Percentiles rank a stretch among this genome's conserved stretches.
Conservation (phyloP, 306 rosid species). For the Fagus sylvatica region DNA sequence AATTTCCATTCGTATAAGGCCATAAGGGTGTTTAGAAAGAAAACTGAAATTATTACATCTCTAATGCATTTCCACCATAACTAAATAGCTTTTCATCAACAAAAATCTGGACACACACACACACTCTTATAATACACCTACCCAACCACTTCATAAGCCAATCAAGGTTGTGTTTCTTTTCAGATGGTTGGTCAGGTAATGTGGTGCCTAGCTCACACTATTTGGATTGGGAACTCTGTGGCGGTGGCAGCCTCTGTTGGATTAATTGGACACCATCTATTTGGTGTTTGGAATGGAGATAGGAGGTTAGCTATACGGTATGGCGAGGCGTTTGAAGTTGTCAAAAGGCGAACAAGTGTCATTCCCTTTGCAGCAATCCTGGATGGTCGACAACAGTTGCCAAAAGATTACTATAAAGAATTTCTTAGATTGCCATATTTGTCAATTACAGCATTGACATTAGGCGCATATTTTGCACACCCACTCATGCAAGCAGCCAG, state of each 20-base stretch:
- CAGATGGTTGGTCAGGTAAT: slow-evolving; percentile 95
- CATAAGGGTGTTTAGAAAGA: not conserved
- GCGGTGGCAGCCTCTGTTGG: slow-evolving; percentile 85
- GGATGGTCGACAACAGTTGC: slow-evolving; percentile 83
- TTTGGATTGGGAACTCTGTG: slow-evolving; percentile 92
- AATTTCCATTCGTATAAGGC: not conserved
- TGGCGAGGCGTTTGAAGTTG: slow-evolving; percentile 63
- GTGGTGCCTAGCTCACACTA: slow-evolving; percentile 92
- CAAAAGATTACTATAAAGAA: slow-evolving; percentile 82
- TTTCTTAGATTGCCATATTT: slow-evolving; percentile 83
- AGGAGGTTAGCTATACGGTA: slow-evolving; percentile 60
- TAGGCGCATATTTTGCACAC: slow-evolving; percentile 90
- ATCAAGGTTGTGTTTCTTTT: slow-evolving; percentile 19
- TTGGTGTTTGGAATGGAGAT: slow-evolving; percentile 97
- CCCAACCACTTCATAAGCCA: not conserved
- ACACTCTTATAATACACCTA: not conserved
- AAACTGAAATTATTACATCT: not conserved
- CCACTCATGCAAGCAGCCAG: slow-evolving; percentile 88
- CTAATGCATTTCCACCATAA: not conserved
- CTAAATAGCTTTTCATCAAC: not conserved
- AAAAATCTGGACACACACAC: not conserved
- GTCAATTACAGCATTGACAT: slow-evolving; percentile 63
- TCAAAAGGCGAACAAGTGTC: slow-evolving; percentile 71
- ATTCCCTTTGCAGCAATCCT: slow-evolving; percentile 90
- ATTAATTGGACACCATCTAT: slow-evolving; percentile 84